Base-by-base conservation (phyloP, 2,329 filamentous ascomycete species). In the Lachnellula subtilissima region DNA sequence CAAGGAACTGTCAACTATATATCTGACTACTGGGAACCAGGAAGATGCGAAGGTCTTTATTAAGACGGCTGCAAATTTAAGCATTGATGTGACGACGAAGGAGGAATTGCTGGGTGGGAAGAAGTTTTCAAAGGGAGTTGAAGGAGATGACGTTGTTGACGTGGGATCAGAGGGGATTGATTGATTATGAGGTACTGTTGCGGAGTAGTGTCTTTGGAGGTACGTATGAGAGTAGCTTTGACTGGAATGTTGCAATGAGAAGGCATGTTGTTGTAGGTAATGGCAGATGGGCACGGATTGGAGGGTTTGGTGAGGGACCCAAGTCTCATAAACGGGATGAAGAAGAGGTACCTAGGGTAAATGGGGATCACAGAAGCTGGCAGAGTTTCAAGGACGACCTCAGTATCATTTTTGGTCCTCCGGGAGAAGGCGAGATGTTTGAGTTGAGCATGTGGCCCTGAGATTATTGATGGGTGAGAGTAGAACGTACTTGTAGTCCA, bases 151-250 rank as follows among this genome's bases (percentile, higher is more conserved):
- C 68, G 9, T 50, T 49, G 14, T 61, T 79, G 48, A 71, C 65
- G 7, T 77, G 72, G 72, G 75, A 78, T 60, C 77, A 79, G 67
- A 72, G 73, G 43, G 72, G 70, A 0, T 65, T 79, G 28, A 71
- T 79, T 14, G 78, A 81, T 63, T 79, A 75, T 62, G 76, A 78
- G 65, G 70, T 80, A 5, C 62, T 79, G 63, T 65, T 75, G 55
- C 62, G 73, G 17, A 71, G 72, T 14, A 72, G 70, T 23, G 59
- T 70, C 11, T 72, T 78, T 56, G 70, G 71, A 0, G 77, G 77
- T 0, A 67, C 73, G 14, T 69, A 72, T n/a, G 70, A 69, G 64
- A 77, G 74, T 59, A 73, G 67, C 61, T 77, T 78, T 55, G 69
- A 71, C 22, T 78, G 74, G 70, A 75, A 74, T 52, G 62, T 80